Conservation (phyloP, 2,329 filamentous ascomycete species). For the Xylariales sp. region DNA sequence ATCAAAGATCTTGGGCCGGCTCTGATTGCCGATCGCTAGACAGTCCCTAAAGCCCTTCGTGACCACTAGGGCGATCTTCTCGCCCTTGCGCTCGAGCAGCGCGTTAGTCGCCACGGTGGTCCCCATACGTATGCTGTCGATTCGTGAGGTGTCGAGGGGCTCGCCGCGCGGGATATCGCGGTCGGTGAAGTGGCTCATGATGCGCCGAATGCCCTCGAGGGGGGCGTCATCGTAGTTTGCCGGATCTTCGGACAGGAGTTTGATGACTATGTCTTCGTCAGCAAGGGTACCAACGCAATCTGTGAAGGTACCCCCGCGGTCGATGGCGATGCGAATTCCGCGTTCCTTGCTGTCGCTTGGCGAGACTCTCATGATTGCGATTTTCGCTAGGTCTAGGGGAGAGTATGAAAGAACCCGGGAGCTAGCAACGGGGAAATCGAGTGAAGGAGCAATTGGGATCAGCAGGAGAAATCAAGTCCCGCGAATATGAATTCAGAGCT, state of each 20-base stretch:
- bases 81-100: slow-evolving; percentile 82
- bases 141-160: slow-evolving; percentile 73
- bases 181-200: slow-evolving; percentile 72
- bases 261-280: slow-evolving; percentile 77
- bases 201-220: slow-evolving; percentile 81
- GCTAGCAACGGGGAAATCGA: too few species aligned
- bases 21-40: slow-evolving; percentile 85
- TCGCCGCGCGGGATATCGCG: slow-evolving; percentile 75
- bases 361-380: slow-evolving; percentile 30
- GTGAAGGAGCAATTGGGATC: too few species aligned
- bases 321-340: slow-evolving; percentile 71
- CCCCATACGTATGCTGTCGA: slow-evolving; percentile 92
- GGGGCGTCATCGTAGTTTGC: slow-evolving; percentile 88
- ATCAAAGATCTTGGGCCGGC: slow-evolving; percentile 84
- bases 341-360: slow-evolving; percentile 34
- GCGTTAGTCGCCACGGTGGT: slow-evolving; percentile 95
- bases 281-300: slow-evolving; percentile 82
- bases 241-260: slow-evolving; percentile 85
- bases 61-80: slow-evolving; percentile 80
- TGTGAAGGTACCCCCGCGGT: slow-evolving; percentile 84
- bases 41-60: slow-evolving; percentile 87
- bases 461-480: too few species aligned
- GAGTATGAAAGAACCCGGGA: too few species aligned
- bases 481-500: too few species aligned
- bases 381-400: too few species aligned